A percentile compares a stretch with the other conserved stretches of the same genome.
These are phyloP conservation scores for Cercospora nicotianae DNA, from an alignment of 2,329 filamentous ascomycete genomes.

Conservation along the genomic window DNA sequence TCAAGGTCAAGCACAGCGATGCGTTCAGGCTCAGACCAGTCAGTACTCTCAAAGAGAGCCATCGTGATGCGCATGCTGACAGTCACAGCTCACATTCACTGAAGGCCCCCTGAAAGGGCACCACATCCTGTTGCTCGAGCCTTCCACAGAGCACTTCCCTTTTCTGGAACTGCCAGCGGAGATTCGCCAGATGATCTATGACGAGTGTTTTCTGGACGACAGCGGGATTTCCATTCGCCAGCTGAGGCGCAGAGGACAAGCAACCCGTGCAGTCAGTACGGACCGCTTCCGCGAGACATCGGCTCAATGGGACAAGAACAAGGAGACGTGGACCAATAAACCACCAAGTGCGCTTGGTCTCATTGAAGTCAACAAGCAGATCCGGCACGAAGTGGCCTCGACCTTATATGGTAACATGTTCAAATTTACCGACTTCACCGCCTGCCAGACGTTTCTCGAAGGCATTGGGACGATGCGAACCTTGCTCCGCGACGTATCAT, in stretches of 20 bases:
- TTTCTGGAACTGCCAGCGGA: slow-evolving; percentile 25
- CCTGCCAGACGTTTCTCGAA: slow-evolving; percentile 3
- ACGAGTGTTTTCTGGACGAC: slow-evolving; percentile 15
- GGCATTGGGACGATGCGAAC: slow-evolving; percentile 10
- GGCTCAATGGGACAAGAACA: background rate
- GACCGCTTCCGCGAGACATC: background rate
- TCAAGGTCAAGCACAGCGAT: slow-evolving; percentile 10
- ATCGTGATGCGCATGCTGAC: background rate
- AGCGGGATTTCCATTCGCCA: background rate
- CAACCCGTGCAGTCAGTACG: slow-evolving; percentile 3
- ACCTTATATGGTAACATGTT: slow-evolving; percentile 12
- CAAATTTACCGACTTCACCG: background rate
- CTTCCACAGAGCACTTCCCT: slow-evolving; percentile 20
- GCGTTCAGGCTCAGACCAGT: slow-evolving; percentile 16
- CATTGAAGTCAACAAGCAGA: slow-evolving; percentile 10
- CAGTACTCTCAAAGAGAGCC: no score
- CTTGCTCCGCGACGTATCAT: background rate
- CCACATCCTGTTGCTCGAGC: slow-evolving; percentile 23
- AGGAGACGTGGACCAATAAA: background rate
- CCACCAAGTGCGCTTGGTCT: slow-evolving; percentile 4
- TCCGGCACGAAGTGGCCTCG: slow-evolving; percentile 5
- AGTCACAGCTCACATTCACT: slow-evolving; percentile 14
- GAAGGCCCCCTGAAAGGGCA: slow-evolving; percentile 20
- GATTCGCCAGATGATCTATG: slow-evolving; percentile 27
- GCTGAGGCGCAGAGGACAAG: background rate